Base-by-base conservation (phyloP, 1,284 basidiomycete genomes). In the Boletus smithii region DNA sequence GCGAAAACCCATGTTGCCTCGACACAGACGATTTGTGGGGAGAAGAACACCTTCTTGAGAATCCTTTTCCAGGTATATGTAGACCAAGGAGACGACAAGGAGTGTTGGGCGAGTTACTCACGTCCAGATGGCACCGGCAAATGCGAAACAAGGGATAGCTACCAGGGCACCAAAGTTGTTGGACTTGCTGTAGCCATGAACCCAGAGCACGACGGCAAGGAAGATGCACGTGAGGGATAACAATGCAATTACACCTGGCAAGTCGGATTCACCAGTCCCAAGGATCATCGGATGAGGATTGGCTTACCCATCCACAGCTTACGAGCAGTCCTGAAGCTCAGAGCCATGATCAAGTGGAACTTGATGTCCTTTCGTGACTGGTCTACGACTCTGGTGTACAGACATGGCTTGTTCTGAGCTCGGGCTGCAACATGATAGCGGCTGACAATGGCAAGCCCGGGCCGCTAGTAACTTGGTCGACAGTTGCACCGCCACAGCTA, bases 1-100 rank as follows among this genome's bases (percentile, higher is more conserved):
- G 69, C 56, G 35, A 76, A 73, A 16, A 73, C 53, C 37, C 70
- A 68, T 18, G 73, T 62, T 1, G 53, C 59, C 53, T 80, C 78
- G 36, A 69, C 59, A 20, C 69, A 70, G 22, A 79, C 73, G 16
- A 69, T 63, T 54, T 78, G 77, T 5, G 60, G 57, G 16, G 60
- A 67, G 36, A 59, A 52, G 23, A 67, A 35, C 32, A 17, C 51
- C 53, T 68, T 64, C 45, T 46, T 65, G 23, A 50, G 33, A 33
- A 66, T 67, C 32, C 62, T 64, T 32, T 47, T 35, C 17, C n/a
- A 30, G 23, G 32, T n/a, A 38, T 22, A 44, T 32, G 33, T 50
- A 39, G 38, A 46, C 24, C 27, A 34, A 18, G 27, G 34, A 33
- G 23, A 34, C n/a, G 5, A 23, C 13, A 27, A n/a, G 5, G 16